phyloP scores from a whole-genome alignment of 2,329 filamentous ascomycete species.

The Colletotrichum sp. region DNA sequence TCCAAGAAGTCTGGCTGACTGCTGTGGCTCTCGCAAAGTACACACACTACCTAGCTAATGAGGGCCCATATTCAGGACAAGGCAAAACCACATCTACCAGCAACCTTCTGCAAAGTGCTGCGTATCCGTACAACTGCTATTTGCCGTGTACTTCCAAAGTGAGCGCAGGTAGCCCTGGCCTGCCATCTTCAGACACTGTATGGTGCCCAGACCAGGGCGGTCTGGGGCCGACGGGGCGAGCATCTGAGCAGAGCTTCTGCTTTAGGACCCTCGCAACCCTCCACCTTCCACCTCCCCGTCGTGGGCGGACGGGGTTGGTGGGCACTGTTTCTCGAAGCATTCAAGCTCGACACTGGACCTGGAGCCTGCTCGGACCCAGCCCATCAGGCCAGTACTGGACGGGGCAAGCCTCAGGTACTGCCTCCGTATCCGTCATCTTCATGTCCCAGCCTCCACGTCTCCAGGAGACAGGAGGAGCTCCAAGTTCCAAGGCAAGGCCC shows the following conservation, averaged over 20 bases:
- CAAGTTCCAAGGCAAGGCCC: background rate
- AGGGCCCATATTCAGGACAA: background rate
- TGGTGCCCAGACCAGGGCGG: background rate
- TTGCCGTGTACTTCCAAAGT: background rate
- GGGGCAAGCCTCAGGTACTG: slow-evolving; percentile 10
- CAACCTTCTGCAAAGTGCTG: background rate
- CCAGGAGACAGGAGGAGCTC: background rate
- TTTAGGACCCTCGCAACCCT: background rate
- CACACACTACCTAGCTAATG: background rate
- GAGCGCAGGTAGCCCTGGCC: background rate
- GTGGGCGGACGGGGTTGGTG: background rate
- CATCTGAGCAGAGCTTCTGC: slow-evolving; percentile 18
- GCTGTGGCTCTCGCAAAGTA: background rate
- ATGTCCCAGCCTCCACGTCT: background rate
- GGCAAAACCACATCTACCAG: background rate
- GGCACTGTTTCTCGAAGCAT: slow-evolving; percentile 2
- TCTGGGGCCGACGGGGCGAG: slow-evolving; percentile 9
- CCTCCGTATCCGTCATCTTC: background rate
- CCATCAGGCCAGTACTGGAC: background rate
- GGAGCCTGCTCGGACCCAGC: background rate
- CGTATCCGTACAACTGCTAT: background rate
- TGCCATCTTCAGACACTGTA: background rate
- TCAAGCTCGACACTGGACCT: background rate
- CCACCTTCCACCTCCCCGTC: slow-evolving; percentile 14
- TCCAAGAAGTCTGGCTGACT: background rate